phyloP scores from a whole-genome alignment of 768 basidiomycete species.

The Erythrobasidium yunnanense region DNA sequence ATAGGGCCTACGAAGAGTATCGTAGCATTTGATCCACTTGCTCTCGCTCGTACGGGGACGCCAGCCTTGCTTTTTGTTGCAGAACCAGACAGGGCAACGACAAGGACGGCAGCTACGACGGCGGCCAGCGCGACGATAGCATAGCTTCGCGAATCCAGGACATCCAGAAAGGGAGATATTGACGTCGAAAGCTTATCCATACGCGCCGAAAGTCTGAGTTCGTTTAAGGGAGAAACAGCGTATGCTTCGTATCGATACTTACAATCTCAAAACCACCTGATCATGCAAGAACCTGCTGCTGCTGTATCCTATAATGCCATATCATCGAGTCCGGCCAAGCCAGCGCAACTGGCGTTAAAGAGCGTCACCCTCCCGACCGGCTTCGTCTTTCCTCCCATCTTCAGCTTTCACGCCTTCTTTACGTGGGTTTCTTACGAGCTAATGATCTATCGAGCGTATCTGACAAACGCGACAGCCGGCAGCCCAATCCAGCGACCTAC shows the following conservation, averaged over 20 bases:
- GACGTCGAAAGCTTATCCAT: neutral
- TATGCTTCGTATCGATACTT: too few relatives aligned
- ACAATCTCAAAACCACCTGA: too few relatives aligned
- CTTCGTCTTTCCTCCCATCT: slow-evolving; percentile 25
- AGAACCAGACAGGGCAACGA: neutral
- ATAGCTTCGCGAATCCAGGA: neutral
- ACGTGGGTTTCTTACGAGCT: neutral
- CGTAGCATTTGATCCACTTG: slow-evolving; percentile 23
- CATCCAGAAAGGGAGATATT: neutral
- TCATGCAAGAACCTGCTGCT: too few relatives aligned
- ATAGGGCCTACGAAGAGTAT: slow-evolving; percentile 33
- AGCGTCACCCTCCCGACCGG: slow-evolving; percentile 1
- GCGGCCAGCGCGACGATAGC: neutral
- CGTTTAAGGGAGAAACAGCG: too few relatives aligned
- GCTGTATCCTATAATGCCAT: too few relatives aligned
- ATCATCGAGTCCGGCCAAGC: neutral
- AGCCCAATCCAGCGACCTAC: slow-evolving; percentile 43
- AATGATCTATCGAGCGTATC: neutral
- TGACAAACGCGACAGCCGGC: slow-evolving; percentile 37
- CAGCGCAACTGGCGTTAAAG: neutral
- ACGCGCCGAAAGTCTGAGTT: neutral
- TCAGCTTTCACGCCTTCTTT: slow-evolving; percentile 24
- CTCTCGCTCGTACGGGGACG: neutral
- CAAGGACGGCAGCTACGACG: neutral
- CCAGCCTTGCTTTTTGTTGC: neutral